Evolutionary conservation across 169 alveolate species (phyloP), one percentile per base, ranked within the genome.

Genomic region (Plasmodium vinckei): DNA sequence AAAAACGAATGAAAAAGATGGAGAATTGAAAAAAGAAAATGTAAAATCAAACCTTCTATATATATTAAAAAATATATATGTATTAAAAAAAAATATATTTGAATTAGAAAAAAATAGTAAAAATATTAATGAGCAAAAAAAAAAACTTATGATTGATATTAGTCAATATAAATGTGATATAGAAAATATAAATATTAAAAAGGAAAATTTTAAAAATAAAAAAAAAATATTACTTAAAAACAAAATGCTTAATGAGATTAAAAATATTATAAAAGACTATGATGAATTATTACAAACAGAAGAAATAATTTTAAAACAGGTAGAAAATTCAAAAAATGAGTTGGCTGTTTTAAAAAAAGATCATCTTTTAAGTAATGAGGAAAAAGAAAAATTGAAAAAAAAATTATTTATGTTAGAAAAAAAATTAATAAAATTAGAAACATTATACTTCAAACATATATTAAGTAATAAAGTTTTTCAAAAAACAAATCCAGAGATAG

Each of bases 121-220:
- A 47, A 9, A 15, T 51, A 25, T 73, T 12, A 73, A 73, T 17
- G 87, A 65, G 3, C 60, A 61, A 33, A 73, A 73, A 60, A 73
- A 73, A 59, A 39, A 73, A 73, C 73, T 73, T 51, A 63, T 65
- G 67, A 73, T 73, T 27, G 87, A 73, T 67, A 59, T 73, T 39
- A 73, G 61, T 39, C 87, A 73, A 12, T 46, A 19, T 15, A 73
- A 73, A 12, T 73, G 87, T 57, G 87, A 73, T 25, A 46, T 73
- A 33, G 87, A 59, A 13, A 73, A 73, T 53, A 54, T 73, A 73
- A 73, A 73, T 59, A 73, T 73, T n/a, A 73, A 44, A 65, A 73
- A 73, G 33, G 87, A 73, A 46, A 73, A 73, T 15, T 54, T 73
- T 27, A 73, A 73, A 65, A 73, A 73, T 13, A 60, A 73, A 60